Evolutionary conservation across 441 rosid species (phyloP).

Genomic region (Bocquillonia castaneifolia): DNA sequence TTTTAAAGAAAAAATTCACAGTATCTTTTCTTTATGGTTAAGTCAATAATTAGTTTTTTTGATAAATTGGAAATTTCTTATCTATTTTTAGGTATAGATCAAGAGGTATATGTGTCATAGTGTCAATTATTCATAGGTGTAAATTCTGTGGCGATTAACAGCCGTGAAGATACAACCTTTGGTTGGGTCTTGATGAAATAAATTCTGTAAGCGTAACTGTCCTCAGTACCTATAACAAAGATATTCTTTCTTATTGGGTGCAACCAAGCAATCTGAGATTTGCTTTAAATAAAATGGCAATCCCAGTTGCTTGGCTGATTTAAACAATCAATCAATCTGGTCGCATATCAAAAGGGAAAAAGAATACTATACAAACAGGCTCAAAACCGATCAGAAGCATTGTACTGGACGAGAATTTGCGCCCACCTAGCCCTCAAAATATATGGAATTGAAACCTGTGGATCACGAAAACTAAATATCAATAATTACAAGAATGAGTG

Average conservation of each 20-base stretch:
- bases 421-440: slow-evolving; percentile 16
- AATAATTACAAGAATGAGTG: neutral
- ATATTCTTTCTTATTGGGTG: slow-evolving; percentile 24
- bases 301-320: slow-evolving; percentile 47
- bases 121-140: no score
- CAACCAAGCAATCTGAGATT: slow-evolving; percentile 60
- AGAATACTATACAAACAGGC: slow-evolving; percentile 16
- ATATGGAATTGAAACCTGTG: slow-evolving; percentile 28
- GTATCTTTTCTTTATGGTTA: no score
- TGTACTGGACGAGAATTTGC: neutral
- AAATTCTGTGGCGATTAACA: slow-evolving; percentile 4
- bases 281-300: slow-evolving; percentile 37
- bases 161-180: slow-evolving; percentile 21
- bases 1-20: no score
- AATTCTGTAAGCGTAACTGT: slow-evolving; percentile 22
- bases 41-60: no score
- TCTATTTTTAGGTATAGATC: no score
- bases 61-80: no score
- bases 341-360: slow-evolving; percentile 13
- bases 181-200: slow-evolving; percentile 22
- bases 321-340: slow-evolving; percentile 43
- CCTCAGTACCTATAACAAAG: slow-evolving; percentile 4
- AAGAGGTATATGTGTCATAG: no score
- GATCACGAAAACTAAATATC: slow-evolving; percentile 1
- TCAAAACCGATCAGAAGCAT: slow-evolving; percentile 5